Evolutionary conservation across 345 rosid genomes (phyloP).

Genomic region (Gossypium rotundifolium): DNA sequence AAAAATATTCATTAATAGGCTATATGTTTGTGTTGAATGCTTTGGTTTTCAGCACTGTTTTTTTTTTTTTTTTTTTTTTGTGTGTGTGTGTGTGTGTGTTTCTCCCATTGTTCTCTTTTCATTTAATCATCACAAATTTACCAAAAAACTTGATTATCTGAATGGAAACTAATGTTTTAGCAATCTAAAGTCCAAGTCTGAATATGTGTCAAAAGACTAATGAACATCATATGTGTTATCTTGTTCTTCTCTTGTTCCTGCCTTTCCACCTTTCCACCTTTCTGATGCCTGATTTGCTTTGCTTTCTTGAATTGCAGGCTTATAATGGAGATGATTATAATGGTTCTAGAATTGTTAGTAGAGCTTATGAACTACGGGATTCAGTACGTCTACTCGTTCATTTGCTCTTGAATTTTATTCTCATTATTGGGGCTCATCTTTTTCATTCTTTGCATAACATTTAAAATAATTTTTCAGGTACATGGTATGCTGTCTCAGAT

Average conservation of each 20-base stretch:
- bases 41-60: neutral
- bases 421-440: neutral
- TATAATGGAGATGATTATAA: constrained; percentile 94
- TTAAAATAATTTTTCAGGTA: constrained; percentile 40
- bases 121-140: neutral
- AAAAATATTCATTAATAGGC: neutral
- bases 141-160: neutral
- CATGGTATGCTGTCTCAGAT: constrained; percentile 98
- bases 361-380: constrained; percentile 94
- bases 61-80: neutral
- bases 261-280: neutral
- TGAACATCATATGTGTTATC: neutral
- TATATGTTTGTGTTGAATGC: neutral
- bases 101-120: neutral
- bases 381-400: constrained; percentile 40
- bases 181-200: neutral
- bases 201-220: neutral
- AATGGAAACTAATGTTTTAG: neutral
- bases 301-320: constrained; percentile 38
- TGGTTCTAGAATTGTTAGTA: constrained; percentile 90
- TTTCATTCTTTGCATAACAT: neutral
- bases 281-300: constrained; percentile 9
- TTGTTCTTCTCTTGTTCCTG: neutral
- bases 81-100: too few relatives aligned
- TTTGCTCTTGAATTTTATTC: neutral